Base-by-base conservation (phyloP, 306 rosid species). In the Canavalia gladiata region DNA sequence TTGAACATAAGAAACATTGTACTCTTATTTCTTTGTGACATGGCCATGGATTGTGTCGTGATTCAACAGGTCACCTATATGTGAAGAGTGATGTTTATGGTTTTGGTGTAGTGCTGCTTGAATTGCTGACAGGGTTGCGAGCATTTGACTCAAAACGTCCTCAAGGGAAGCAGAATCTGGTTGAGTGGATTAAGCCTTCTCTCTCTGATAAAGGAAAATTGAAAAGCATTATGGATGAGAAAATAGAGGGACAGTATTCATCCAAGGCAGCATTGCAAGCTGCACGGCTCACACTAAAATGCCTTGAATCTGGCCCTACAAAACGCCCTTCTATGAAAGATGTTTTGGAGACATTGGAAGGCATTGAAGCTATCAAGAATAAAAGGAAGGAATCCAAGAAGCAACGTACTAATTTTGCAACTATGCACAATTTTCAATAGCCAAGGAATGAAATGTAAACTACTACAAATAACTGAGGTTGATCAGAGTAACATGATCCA, bases 41-140 rank as follows among this genome's bases (percentile, higher is more conserved):
- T 42, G 34, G 25, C 2, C 10, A 0, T 70, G 68, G 60, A 64
- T 59, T 60, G 42, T 35, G 25, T 28, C 5, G 37, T 70, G 28
- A 8, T 70, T 80, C 2, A 78, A 87, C 92, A 95, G 99, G 99
- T 1, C 98, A 93, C 86, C 86, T 95, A 76, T 93, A 91, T 43
- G 94, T 93, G 10, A 93, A 93, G 78, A 95, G 99, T 64, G 98
- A 95, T 35, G 97, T 95, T 11, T 95, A 93, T 42, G 97, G 97
- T 3, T 95, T 91, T 39, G 99, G 99, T 10, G 99, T 93, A 6
- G 94, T 95, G 72, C 83, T 91, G 74, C 97, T 95, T 3, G 97
- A 95, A 84, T 72, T 95, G 81, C 78, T 95, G 76, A 91, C 94
- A 18, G 98, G 99, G 10, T 55, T 89, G 68, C 78, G 87, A 39